These are phyloP conservation scores for Aegilops bicornis DNA, from an alignment of 176 grass and related monocot genomes.

Conservation along the genomic window DNA sequence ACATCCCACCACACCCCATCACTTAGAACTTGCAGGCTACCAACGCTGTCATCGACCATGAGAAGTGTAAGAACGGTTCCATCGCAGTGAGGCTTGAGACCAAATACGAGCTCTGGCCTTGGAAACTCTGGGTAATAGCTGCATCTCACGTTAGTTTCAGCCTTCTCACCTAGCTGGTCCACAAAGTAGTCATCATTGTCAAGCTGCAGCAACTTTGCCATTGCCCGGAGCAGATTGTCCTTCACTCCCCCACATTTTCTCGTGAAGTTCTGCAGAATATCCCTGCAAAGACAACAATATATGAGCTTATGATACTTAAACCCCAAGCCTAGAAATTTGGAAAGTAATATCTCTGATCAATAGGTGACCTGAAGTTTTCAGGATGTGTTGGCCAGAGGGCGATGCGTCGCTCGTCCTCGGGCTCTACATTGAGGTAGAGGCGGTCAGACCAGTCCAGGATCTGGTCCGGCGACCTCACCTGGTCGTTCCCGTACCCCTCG, in stretches of 20 bases:
- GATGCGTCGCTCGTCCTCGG: slow-evolving; percentile 24
- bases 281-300: slow-evolving; percentile 14
- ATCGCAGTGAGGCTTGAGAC: slow-evolving; percentile 20
- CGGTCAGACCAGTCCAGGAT: slow-evolving; percentile 58
- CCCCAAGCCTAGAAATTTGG: not conserved
- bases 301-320: not conserved
- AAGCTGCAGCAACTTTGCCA: slow-evolving; percentile 33
- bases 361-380: slow-evolving; percentile 32
- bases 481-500: slow-evolving; percentile 54
- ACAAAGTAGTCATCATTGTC: slow-evolving; percentile 14
- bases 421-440: slow-evolving; percentile 49
- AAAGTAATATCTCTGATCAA: not conserved
- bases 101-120: slow-evolving; percentile 42
- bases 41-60: slow-evolving; percentile 31
- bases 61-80: slow-evolving; percentile 20
- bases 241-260: not conserved
- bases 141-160: slow-evolving; percentile 10
- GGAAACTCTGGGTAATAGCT: slow-evolving; percentile 47
- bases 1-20: slow-evolving; percentile 43
- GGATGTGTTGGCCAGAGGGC: slow-evolving; percentile 43
- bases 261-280: slow-evolving; percentile 38
- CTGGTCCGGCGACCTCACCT: slow-evolving; percentile 18
- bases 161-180: not conserved
- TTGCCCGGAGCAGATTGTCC: not conserved
- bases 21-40: slow-evolving; percentile 38